phyloP scores from a whole-genome alignment of 495 filamentous ascomycete species.

The Aspergillus funiculosus region DNA sequence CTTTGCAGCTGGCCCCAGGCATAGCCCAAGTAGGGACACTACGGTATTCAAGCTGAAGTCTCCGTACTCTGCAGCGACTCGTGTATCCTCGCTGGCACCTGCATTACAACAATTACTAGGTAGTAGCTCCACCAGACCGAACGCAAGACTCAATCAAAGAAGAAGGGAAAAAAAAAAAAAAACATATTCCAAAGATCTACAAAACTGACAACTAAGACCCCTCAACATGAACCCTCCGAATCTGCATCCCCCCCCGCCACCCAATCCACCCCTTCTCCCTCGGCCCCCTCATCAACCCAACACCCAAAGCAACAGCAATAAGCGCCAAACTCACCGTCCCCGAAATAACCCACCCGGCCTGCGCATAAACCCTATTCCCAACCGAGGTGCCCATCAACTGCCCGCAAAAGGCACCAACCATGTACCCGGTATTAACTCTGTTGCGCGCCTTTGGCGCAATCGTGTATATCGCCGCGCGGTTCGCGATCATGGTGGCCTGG shows the following conservation, averaged over 20 bases:
- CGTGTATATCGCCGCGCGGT: constrained; percentile 62
- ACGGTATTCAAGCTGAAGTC: too few species aligned
- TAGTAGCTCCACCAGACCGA: too few species aligned
- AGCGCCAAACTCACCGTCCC: constrained; percentile 65
- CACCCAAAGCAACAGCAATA: constrained; percentile 51
- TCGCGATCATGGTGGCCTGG: constrained; percentile 71
- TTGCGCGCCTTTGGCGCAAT: constrained; percentile 69
- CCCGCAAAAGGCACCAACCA: constrained; percentile 68
- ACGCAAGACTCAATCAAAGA: too few species aligned
- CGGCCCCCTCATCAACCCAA: constrained; percentile 58
- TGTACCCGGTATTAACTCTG: constrained; percentile 76
- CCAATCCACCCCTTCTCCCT: constrained; percentile 68
- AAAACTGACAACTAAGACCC: too few species aligned
- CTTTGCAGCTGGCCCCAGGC: too few species aligned
- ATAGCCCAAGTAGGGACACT: too few species aligned
- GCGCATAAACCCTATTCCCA: constrained; percentile 64
- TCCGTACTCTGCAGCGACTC: too few species aligned
- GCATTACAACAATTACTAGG: too few species aligned
- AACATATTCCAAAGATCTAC: too few species aligned
- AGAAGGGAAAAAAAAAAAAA: too few species aligned
- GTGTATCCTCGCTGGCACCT: too few species aligned
- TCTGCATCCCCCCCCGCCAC: constrained; percentile 55
- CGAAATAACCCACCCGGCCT: constrained; percentile 63
- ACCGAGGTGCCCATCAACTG: constrained; percentile 71
- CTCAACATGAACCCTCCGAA: neutral